Evolutionary conservation across 2,329 filamentous ascomycete genomes (phyloP).

Genomic region (Didymosphaeria variabile): DNA sequence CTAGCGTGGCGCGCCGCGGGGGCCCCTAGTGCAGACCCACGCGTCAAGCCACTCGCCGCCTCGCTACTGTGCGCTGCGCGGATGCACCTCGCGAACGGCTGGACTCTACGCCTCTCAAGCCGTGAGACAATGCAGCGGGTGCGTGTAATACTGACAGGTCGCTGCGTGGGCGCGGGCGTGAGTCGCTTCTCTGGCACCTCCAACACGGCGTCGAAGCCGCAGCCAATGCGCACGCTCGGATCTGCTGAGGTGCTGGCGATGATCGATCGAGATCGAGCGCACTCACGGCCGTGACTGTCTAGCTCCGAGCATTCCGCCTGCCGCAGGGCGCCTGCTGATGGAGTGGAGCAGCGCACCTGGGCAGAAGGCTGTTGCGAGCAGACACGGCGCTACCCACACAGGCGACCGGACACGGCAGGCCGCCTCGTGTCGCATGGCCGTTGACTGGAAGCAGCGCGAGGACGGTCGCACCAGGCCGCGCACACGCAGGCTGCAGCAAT

Average conservation of each 20-base stretch:
- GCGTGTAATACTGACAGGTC: conserved; percentile 9
- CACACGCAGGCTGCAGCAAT: no score
- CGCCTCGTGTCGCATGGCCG: no score
- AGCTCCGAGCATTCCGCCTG: conserved; percentile 12
- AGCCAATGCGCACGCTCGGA: conserved; percentile 6
- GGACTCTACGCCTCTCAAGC: not conserved
- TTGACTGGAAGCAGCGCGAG: no score
- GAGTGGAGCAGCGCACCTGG: not conserved
- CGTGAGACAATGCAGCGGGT: conserved; percentile 4
- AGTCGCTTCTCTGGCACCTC: not conserved
- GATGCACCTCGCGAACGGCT: not conserved
- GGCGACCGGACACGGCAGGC: no score
- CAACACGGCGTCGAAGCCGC: not conserved
- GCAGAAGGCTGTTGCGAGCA: not conserved
- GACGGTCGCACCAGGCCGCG: no score
- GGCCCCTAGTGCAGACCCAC: not conserved
- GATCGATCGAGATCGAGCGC: conserved; percentile 12
- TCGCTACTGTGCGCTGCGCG: not conserved
- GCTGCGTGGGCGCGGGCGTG: not conserved
- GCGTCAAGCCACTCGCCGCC: conserved; percentile 7
- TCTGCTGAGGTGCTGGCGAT: not conserved
- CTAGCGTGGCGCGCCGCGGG: conserved; percentile 5
- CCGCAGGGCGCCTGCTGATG: no score
- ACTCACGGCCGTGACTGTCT: not conserved
- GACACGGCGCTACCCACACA: no score